Evolutionary conservation across 257 asterid species (phyloP).

Genomic region (Lycium barbarum): DNA sequence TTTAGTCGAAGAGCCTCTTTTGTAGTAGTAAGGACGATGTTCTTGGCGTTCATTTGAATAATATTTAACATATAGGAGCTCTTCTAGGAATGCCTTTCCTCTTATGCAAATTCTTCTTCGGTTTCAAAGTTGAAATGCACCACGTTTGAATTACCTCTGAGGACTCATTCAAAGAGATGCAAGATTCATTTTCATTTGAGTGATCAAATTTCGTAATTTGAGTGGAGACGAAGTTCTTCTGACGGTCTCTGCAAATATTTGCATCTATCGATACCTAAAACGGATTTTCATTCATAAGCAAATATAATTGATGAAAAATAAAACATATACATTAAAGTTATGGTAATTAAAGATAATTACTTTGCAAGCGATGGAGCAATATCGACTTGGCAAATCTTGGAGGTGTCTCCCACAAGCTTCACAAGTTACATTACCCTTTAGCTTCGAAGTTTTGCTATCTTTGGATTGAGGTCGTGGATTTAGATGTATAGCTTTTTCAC

Average conservation of each 20-base stretch:
- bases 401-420: slow-evolving; percentile 73
- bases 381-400: slow-evolving; percentile 71
- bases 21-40: background rate
- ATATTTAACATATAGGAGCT: slow-evolving; percentile 51
- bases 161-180: slow-evolving; percentile 44
- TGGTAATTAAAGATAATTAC: slow-evolving; percentile 33
- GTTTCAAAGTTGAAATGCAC: slow-evolving; percentile 48
- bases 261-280: slow-evolving; percentile 50
- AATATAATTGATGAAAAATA: background rate
- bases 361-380: slow-evolving; percentile 86
- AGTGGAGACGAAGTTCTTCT: slow-evolving; percentile 28
- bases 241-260: slow-evolving; percentile 35
- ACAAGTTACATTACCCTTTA: slow-evolving; percentile 58
- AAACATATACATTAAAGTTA: background rate
- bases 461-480: slow-evolving; percentile 72
- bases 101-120: slow-evolving; percentile 54
- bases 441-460: slow-evolving; percentile 54
- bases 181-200: slow-evolving; percentile 42
- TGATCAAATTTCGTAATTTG: slow-evolving; percentile 33
- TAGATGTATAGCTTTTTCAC: slow-evolving; percentile 80
- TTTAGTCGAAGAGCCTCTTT: too few relatives aligned
- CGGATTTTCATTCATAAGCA: background rate
- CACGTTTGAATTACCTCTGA: slow-evolving; percentile 59
- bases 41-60: background rate
- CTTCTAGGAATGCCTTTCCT: slow-evolving; percentile 70